These are phyloP conservation scores for Trapa bicornis DNA, from an alignment of 345 rosid species.

Conservation along the genomic window DNA sequence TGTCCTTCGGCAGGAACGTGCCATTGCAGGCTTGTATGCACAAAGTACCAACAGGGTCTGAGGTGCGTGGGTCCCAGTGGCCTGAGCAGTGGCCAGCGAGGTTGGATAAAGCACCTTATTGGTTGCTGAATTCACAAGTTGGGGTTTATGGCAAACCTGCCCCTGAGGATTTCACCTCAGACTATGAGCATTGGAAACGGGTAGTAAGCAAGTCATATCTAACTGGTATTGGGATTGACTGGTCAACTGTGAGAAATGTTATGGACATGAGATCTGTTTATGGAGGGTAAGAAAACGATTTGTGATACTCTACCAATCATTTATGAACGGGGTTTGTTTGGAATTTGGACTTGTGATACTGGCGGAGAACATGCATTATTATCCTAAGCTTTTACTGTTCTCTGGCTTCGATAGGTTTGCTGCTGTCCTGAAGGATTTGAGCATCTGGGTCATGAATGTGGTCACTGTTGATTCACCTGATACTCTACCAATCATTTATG, in stretches of 20 bases:
- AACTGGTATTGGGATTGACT: conserved; percentile 45
- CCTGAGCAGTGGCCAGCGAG: conserved; percentile 94
- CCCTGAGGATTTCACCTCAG: conserved; percentile 72
- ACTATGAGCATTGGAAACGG: conserved; percentile 76
- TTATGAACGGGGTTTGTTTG: too few species aligned
- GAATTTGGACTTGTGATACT: too few species aligned
- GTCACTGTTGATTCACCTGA: conserved; percentile 47
- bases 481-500: conserved; percentile 52
- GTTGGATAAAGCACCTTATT: conserved; percentile 66
- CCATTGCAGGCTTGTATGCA: conserved; percentile 91
- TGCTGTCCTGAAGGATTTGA: conserved; percentile 53
- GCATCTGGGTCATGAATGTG: conserved; percentile 86
- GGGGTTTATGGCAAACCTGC: conserved; percentile 93
- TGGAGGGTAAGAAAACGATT: conserved; percentile 54
- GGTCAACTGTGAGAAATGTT: conserved; percentile 58
- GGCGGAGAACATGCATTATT: background rate
- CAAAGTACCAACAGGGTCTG: conserved; percentile 51
- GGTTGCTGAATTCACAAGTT: conserved; percentile 70
- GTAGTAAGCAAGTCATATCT: conserved; percentile 77
- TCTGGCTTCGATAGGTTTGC: conserved; percentile 41
- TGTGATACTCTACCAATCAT: too few species aligned
- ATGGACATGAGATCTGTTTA: conserved; percentile 92
- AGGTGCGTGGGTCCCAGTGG: conserved; percentile 83
- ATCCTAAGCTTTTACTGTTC: background rate
- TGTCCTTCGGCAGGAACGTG: conserved; percentile 45